A percentile compares a stretch with the other conserved stretches of the same genome.
Conservation (phyloP, 1,139 yeast species). For the Magnusiomyces suaveolens region DNA sequence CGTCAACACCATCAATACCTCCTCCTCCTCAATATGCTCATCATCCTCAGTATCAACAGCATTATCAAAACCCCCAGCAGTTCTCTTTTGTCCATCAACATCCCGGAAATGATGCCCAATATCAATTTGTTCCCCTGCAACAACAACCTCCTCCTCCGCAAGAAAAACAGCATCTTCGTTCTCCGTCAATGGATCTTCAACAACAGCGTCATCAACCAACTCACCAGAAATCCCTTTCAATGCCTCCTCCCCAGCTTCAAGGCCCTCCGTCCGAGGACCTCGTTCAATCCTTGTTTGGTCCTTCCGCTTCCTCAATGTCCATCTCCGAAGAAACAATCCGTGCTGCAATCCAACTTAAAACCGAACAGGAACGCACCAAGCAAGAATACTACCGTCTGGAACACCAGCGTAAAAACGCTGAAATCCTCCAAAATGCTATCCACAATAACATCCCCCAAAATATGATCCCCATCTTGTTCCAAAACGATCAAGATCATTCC, state of each 20-base stretch:
- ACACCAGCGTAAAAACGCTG: slow-evolving; percentile 48
- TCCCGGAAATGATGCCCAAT: not conserved
- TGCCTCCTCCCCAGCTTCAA: not conserved
- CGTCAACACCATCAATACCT: too few relatives aligned
- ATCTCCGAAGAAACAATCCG: slow-evolving; percentile 52
- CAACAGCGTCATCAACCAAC: not conserved
- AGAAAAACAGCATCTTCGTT: not conserved
- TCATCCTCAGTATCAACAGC: not conserved
- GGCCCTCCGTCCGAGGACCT: too few relatives aligned
- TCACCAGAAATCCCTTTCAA: not conserved
- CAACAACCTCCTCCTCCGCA: not conserved
- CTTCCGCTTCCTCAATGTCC: slow-evolving; percentile 47
- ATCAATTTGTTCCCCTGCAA: not conserved
- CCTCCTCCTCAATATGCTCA: not conserved
- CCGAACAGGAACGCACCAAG: slow-evolving; percentile 75
- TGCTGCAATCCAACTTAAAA: slow-evolving; percentile 53
- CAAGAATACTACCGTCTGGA: slow-evolving; percentile 72
- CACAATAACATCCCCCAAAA: slow-evolving; percentile 57
- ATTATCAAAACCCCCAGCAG: not conserved
- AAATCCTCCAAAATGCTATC: slow-evolving; percentile 53
- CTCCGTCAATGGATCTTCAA: not conserved
- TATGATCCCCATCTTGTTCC: slow-evolving; percentile 57
- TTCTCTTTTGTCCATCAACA: not conserved
- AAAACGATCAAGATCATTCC: not conserved
- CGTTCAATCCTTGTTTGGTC: slow-evolving; percentile 39